These are phyloP conservation scores for Mitragyna speciosa DNA, from an alignment of 257 asterid genomes.

Conservation along the genomic window DNA sequence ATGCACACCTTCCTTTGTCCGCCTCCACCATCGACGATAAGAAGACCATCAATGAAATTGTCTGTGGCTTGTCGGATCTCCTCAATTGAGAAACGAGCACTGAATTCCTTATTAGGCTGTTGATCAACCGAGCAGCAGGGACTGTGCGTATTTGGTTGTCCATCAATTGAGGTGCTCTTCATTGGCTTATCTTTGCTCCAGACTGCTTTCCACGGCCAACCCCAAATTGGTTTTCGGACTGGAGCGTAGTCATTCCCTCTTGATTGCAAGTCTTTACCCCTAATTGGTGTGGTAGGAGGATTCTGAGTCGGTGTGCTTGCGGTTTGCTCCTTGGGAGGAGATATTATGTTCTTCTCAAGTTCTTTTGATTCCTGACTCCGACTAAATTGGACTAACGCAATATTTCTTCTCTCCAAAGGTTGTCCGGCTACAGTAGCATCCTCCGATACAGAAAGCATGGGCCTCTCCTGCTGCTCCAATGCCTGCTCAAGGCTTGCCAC, in stretches of 20 bases:
- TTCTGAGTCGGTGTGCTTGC: background rate
- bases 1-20: background rate
- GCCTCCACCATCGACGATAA: background rate
- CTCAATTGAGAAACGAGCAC: background rate
- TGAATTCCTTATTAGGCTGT: background rate
- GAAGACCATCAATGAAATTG: background rate
- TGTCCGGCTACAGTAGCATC: background rate
- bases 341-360: background rate
- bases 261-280: background rate
- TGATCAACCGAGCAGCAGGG: background rate
- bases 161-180: background rate
- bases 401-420: background rate
- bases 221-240: background rate
- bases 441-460: background rate
- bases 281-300: background rate
- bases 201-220: background rate
- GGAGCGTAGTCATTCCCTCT: background rate
- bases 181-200: background rate
- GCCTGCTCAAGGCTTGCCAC: slow-evolving; percentile 8
- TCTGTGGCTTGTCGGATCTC: slow-evolving; percentile 4
- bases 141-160: background rate
- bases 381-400: background rate
- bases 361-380: too few relatives aligned
- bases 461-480: background rate
- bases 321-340: background rate